Evolutionary conservation across 768 basidiomycete species (phyloP), one percentile per base, ranked within the genome.

Genomic region (Panus rudis): DNA sequence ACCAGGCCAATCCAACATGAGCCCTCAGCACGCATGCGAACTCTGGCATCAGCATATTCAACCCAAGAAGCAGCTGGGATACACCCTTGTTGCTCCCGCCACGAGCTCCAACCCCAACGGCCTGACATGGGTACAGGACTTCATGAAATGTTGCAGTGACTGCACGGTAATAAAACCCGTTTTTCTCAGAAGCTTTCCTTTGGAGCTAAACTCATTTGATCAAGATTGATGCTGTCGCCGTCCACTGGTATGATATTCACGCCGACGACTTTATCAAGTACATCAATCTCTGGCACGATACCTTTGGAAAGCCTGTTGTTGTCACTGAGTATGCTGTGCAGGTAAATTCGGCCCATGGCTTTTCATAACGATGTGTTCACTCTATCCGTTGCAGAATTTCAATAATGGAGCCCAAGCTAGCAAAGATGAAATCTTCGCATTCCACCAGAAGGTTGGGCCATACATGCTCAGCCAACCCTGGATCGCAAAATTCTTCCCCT

Each of bases 251-350:
- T 59, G 79, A 74, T 39, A 74, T 66, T 12, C 45, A 63, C 12
- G 47, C 71, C 2, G 39, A 65, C 0, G 66, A 66, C 8, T 71
- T 91, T 55, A 69, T 76, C 41, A n/a, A 44, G 11, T 82, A 79
- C 60, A 59, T 82, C 38, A 52, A 53, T 7, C 51, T 62, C 1
- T 72, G 73, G 53, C 63, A 85, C 55, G 47, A 49, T 30, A 63
- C 62, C 2, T 80, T 75, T 53, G 25, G 45, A 13, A 52, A 55
- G 42, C 60, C 62, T 22, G 63, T 89, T 53, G 77, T 72, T 71
- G 58, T 82, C 45, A 84, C 84, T 4, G 88, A 92, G 55, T 80
- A 75, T 52, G 86, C 84, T 47, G 80, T 77, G 65, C 68, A 78
- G 66, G 84, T 60, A 32, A 2, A 50, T 38, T 24, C 8, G 5